Evolutionary conservation across 78 protist genomes (phyloP).

Genomic region (Acrasis kona): DNA sequence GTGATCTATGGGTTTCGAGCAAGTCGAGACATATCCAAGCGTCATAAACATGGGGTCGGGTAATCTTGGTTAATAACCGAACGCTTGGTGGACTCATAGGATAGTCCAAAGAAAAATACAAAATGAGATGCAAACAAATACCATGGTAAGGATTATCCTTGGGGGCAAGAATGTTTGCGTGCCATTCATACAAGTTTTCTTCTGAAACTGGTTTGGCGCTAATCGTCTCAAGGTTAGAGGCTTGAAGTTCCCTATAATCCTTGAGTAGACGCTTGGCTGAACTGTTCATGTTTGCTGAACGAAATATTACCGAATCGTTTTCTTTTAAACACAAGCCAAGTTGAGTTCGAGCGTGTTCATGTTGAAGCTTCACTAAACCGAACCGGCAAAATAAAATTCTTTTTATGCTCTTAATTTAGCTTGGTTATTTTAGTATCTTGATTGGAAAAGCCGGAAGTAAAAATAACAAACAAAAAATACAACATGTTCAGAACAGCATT

Average conservation of each 20-base stretch:
- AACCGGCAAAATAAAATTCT: too few relatives aligned
- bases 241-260: background rate
- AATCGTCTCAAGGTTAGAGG: background rate
- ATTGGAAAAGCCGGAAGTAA: too few relatives aligned
- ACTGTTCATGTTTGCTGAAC: too few relatives aligned
- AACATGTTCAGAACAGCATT: too few relatives aligned
- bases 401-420: too few relatives aligned
- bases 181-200: background rate
- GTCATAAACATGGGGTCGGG: background rate
- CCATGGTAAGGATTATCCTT: background rate
- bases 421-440: too few relatives aligned
- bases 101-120: background rate
- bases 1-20: background rate
- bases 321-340: too few relatives aligned
- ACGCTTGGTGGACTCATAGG: background rate
- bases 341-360: too few relatives aligned
- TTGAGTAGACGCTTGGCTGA: background rate
- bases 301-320: too few relatives aligned
- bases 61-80: background rate
- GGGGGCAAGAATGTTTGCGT: background rate
- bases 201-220: background rate
- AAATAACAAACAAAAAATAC: too few relatives aligned
- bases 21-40: background rate
- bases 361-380: too few relatives aligned
- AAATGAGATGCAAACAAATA: background rate